phyloP scores from a whole-genome alignment of 495 filamentous ascomycete species.

The Talaromyces ruber region DNA sequence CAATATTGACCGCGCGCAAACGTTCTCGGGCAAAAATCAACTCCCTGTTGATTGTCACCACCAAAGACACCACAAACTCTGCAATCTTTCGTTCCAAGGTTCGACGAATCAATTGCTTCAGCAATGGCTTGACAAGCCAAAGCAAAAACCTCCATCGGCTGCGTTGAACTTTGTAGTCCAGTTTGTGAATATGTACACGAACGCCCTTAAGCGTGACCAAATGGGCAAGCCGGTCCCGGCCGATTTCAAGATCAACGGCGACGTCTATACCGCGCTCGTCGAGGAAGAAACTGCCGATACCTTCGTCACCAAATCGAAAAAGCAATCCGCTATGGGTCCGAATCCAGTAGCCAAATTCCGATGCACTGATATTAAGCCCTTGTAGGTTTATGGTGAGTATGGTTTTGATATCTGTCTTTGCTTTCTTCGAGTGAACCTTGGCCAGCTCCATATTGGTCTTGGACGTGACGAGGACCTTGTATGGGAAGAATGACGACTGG shows the following conservation, averaged over 20 bases:
- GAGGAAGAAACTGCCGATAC: constrained; percentile 74
- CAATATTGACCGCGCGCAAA: constrained; percentile 74
- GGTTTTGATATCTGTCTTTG: constrained; percentile 55
- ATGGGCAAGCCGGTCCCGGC: constrained; percentile 62
- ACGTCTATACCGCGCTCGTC: constrained; percentile 85
- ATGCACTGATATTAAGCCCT: constrained; percentile 71
- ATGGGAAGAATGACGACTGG: constrained; percentile 81
- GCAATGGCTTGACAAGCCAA: constrained; percentile 78
- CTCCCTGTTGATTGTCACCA: constrained; percentile 74
- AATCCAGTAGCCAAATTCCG: constrained; percentile 78
- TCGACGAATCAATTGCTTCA: constrained; percentile 71
- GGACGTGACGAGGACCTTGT: constrained; percentile 68
- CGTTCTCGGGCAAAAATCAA: constrained; percentile 79
- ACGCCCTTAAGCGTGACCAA: constrained; percentile 72
- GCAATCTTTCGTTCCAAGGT: constrained; percentile 74
- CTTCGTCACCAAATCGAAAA: constrained; percentile 64
- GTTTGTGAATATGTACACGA: constrained; percentile 73
- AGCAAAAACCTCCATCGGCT: constrained; percentile 67
- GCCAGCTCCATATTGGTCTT: constrained; percentile 79
- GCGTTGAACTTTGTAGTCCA: constrained; percentile 66
- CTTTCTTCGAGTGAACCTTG: constrained; percentile 65
- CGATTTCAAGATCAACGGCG: constrained; percentile 72
- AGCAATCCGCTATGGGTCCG: constrained; percentile 59
- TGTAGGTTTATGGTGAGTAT: constrained; percentile 67
- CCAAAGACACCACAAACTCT: constrained; percentile 54